Evolutionary conservation across 2,329 filamentous ascomycete genomes (phyloP).

Genomic region (Cladosporium sp.): DNA sequence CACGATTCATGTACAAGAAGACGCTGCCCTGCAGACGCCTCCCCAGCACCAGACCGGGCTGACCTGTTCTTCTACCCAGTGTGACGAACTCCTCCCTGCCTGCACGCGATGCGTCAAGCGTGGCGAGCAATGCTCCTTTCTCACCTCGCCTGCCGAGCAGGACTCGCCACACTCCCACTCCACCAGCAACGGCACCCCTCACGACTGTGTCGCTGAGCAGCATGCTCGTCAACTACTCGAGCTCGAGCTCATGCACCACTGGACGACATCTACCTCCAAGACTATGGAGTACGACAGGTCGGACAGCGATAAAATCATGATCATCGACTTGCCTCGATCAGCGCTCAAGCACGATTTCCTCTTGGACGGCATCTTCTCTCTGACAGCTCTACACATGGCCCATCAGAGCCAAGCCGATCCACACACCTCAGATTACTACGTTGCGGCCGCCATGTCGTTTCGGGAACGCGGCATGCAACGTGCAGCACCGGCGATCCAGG

Average conservation of each 20-base stretch:
- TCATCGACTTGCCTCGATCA: constrained; percentile 18
- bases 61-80: background rate
- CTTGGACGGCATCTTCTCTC: constrained; percentile 21
- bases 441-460: background rate
- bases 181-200: constrained; percentile 7
- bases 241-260: constrained; percentile 23
- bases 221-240: constrained; percentile 16
- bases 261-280: constrained; percentile 17
- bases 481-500: background rate
- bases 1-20: background rate
- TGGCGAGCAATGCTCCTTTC: constrained; percentile 21
- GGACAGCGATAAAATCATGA: background rate
- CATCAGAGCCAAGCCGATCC: constrained; percentile 14
- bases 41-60: background rate
- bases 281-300: constrained; percentile 12
- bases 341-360: constrained; percentile 19
- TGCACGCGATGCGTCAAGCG: constrained; percentile 18
- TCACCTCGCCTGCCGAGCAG: background rate
- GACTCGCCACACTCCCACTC: constrained; percentile 7
- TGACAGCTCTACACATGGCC: constrained; percentile 22
- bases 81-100: constrained; percentile 3
- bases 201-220: constrained; percentile 1
- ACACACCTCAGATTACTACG: background rate
- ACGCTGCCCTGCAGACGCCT: background rate
- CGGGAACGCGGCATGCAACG: constrained; percentile 6